Evolutionary conservation across 257 asterid species (phyloP).

Genomic region (Solanum etuberosum): DNA sequence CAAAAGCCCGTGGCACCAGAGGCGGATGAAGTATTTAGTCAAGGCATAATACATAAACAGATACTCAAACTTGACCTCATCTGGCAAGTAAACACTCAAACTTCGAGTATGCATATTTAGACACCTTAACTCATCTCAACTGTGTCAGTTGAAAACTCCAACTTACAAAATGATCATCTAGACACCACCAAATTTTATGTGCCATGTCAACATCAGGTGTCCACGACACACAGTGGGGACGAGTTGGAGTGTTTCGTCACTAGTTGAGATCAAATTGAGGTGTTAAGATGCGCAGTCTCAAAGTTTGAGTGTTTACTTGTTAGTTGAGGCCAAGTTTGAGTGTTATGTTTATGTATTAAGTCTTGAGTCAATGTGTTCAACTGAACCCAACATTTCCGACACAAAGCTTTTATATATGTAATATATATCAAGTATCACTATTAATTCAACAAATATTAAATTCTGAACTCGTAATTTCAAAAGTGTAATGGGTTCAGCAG

Average conservation of each 20-base stretch:
- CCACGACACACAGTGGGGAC: background rate
- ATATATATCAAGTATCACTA: background rate
- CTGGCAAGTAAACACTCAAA: background rate
- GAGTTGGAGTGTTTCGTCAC: background rate
- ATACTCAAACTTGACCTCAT: background rate
- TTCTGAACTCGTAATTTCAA: background rate
- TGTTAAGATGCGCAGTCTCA: background rate
- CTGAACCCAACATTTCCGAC: no score
- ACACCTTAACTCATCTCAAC: background rate
- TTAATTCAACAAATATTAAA: background rate
- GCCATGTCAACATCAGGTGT: background rate
- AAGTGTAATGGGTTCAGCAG: background rate
- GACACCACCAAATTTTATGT: background rate
- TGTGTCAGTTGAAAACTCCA: background rate
- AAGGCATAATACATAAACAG: background rate
- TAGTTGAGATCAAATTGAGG: background rate
- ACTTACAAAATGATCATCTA: background rate
- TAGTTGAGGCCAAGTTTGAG: background rate
- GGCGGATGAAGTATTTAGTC: background rate
- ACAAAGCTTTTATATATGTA: no score
- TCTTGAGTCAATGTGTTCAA: background rate
- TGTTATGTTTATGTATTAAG: no score
- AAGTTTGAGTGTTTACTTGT: background rate
- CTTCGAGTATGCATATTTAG: background rate
- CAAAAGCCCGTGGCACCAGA: background rate